A percentile compares a stretch with the other conserved stretches of the same genome.
These are phyloP conservation scores for Deuterostichococcus epilithicus DNA, from an alignment of 139 green algal species.

Conservation along the genomic window DNA sequence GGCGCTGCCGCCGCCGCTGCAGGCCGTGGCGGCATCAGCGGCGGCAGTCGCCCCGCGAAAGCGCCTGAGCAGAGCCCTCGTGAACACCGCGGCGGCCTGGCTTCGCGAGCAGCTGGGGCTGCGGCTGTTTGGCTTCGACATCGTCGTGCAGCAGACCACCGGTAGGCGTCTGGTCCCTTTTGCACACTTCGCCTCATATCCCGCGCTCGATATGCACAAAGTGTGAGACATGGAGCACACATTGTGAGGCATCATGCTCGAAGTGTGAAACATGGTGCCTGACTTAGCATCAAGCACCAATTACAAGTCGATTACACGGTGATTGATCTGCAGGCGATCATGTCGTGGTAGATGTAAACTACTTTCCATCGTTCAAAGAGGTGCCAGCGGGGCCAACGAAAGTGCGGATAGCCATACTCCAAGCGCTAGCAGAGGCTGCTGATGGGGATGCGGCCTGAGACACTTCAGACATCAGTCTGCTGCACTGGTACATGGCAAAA, in stretches of 20 bases:
- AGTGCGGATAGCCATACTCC: neutral
- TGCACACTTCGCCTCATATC: neutral
- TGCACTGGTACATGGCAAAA: too few relatives aligned
- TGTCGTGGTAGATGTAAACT: slow-evolving; percentile 69
- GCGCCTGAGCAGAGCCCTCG: slow-evolving; percentile 11
- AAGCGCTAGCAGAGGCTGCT: neutral
- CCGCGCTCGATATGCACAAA: neutral
- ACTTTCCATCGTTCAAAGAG: slow-evolving; percentile 64
- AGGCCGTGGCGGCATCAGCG: slow-evolving; percentile 1
- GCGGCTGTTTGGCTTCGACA: slow-evolving; percentile 71
- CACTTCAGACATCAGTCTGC: too few relatives aligned
- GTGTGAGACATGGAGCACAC: too few relatives aligned
- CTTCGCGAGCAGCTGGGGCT: slow-evolving; percentile 48
- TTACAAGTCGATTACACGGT: too few relatives aligned
- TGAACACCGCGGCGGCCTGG: slow-evolving; percentile 32
- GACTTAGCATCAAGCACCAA: too few relatives aligned
- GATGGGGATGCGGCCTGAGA: too few relatives aligned
- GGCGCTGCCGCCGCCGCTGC: slow-evolving; percentile 49
- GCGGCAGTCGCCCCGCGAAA: neutral
- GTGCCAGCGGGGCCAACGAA: slow-evolving; percentile 27
- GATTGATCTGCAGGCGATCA: slow-evolving; percentile 26
- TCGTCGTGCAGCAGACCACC: slow-evolving; percentile 34
- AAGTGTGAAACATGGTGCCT: too few relatives aligned
- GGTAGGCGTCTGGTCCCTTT: neutral
- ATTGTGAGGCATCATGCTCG: too few relatives aligned